Conservation (phyloP, 106 monocot species). For the Xerophyta viscosa region DNA sequence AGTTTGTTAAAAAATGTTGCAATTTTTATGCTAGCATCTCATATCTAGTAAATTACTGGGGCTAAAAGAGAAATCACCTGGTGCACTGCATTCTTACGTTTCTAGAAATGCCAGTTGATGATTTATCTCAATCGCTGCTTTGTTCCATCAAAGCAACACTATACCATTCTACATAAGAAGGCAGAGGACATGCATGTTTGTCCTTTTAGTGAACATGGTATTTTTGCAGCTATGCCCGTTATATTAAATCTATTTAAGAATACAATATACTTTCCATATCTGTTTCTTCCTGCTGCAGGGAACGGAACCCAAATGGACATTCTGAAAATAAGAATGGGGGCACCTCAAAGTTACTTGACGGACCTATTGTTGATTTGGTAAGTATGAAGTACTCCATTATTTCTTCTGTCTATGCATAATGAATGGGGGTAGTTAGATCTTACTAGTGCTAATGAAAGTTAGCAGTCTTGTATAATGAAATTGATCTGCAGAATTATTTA, state of each 20-base stretch:
- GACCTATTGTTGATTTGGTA: no score
- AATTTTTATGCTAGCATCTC: constrained; percentile 15
- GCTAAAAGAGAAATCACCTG: constrained; percentile 22
- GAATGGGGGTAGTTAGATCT: no score
- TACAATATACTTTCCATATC: neutral
- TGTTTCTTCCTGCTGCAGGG: constrained; percentile 7
- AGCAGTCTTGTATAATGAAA: no score
- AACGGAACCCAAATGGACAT: no score
- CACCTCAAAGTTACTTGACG: no score
- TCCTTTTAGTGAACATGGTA: constrained; percentile 6
- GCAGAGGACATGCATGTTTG: constrained; percentile 12
- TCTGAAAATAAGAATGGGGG: no score
- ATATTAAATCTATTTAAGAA: neutral
- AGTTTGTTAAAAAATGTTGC: no score
- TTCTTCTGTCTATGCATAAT: no score
- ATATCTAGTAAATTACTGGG: constrained; percentile 3
- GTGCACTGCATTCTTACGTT: constrained; percentile 8
- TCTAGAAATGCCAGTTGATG: constrained; percentile 7
- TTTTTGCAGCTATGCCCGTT: no score
- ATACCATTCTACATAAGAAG: constrained; percentile 11
- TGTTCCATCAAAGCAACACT: constrained; percentile 18
- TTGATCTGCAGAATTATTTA: no score
- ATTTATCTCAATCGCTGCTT: constrained; percentile 10
- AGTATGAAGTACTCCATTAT: no score
- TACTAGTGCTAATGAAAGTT: no score